Conservation (phyloP, 2,329 filamentous ascomycete genomes). For the Plenodomus lindquistii region DNA sequence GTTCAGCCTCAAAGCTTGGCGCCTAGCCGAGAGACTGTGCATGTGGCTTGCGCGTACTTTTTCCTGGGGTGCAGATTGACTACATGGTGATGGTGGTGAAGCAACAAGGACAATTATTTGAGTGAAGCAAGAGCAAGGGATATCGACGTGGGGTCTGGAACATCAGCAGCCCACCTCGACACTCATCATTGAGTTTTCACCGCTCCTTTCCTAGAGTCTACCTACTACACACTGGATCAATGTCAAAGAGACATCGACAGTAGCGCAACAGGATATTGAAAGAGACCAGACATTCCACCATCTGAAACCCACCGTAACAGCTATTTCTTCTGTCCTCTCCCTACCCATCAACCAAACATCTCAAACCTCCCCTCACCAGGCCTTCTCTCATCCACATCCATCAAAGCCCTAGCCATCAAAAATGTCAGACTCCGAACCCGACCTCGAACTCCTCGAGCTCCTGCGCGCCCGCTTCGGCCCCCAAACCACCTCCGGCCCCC, state of each 20-base stretch:
- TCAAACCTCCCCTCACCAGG: too few relatives aligned
- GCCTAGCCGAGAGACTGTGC: slow-evolving; percentile 19
- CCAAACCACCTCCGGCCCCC: slow-evolving; percentile 57
- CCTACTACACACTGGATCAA: not conserved
- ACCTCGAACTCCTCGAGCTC: slow-evolving; percentile 83
- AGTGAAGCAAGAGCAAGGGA: not conserved
- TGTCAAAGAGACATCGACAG: not conserved
- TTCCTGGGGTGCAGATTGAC: not conserved
- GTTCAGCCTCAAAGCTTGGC: slow-evolving; percentile 34
- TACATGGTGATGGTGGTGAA: not conserved
- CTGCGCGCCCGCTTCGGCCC: slow-evolving; percentile 77
- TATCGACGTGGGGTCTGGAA: not conserved
- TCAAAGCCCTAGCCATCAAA: too few relatives aligned
- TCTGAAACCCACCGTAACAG: not conserved
- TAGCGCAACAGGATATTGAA: not conserved
- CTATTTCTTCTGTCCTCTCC: too few relatives aligned
- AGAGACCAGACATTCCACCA: not conserved
- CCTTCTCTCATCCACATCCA: too few relatives aligned
- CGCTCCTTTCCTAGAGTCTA: not conserved
- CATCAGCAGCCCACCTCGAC: not conserved
- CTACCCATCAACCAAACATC: not conserved
- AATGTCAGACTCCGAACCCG: slow-evolving; percentile 92
- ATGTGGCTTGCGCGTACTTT: slow-evolving; percentile 10
- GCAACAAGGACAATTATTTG: not conserved
- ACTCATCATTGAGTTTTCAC: not conserved